Conservation (phyloP, 2,329 filamentous ascomycete species). For the Trematosphaeria pertusa region DNA sequence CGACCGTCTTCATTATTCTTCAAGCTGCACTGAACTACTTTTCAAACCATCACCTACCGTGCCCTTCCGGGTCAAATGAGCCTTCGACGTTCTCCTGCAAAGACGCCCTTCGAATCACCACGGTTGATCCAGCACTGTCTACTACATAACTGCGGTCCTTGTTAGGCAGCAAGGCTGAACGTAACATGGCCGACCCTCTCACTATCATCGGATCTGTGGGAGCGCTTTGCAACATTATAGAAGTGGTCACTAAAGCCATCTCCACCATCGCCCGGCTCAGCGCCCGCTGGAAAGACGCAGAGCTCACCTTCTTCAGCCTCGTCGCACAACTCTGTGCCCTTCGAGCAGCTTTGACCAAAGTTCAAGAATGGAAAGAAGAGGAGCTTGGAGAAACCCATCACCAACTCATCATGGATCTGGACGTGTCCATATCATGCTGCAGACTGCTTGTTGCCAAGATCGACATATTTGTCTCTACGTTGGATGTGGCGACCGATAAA, state of each 20-base stretch:
- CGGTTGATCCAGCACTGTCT: too few relatives aligned
- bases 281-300: slow-evolving; percentile 11
- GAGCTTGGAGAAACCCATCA: slow-evolving; percentile 16
- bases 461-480: slow-evolving; percentile 7
- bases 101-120: too few relatives aligned
- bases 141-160: too few relatives aligned
- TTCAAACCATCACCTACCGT: too few relatives aligned
- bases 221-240: slow-evolving; percentile 10
- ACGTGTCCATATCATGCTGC: slow-evolving; percentile 17
- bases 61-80: too few relatives aligned
- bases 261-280: background rate
- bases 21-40: too few relatives aligned
- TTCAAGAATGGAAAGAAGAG: slow-evolving; percentile 20
- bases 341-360: slow-evolving; percentile 19
- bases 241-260: slow-evolving; percentile 10
- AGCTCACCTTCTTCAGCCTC: slow-evolving; percentile 20
- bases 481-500: slow-evolving; percentile 1
- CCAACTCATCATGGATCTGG: slow-evolving; percentile 25
- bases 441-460: slow-evolving; percentile 13
- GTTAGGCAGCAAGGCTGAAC: too few relatives aligned
- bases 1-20: too few relatives aligned
- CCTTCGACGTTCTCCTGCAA: too few relatives aligned
- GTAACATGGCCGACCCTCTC: slow-evolving; percentile 10
- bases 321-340: slow-evolving; percentile 18
- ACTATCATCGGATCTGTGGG: slow-evolving; percentile 11